These are phyloP conservation scores for Acarospora socialis DNA, from an alignment of 2,329 filamentous ascomycete species.

Conservation along the genomic window DNA sequence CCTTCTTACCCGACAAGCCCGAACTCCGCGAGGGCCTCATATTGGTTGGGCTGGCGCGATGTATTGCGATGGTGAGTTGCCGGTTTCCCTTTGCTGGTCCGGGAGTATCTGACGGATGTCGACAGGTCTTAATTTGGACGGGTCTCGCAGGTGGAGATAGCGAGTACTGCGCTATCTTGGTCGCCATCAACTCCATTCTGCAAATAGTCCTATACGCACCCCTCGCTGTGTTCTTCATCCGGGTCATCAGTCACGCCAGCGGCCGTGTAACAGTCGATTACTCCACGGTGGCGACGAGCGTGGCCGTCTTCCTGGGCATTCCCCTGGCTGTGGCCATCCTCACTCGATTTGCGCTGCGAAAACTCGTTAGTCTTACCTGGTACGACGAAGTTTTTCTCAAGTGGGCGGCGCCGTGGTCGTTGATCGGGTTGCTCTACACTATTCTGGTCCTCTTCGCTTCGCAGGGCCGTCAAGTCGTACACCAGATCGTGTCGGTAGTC, in stretches of 20 bases:
- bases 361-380: constrained; percentile 39
- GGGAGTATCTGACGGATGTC: too few species aligned
- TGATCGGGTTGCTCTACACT: constrained; percentile 75
- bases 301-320: constrained; percentile 74
- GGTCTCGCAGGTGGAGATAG: constrained; percentile 59
- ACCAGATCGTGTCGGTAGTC: constrained; percentile 71
- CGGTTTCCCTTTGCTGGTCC: too few species aligned
- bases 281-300: constrained; percentile 57
- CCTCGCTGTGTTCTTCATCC: constrained; percentile 53
- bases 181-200: constrained; percentile 59
- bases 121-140: constrained; percentile 58
- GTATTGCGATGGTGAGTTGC: constrained; percentile 67
- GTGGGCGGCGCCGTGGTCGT: constrained; percentile 55
- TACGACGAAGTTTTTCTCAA: constrained; percentile 59
- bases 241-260: constrained; percentile 44
- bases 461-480: constrained; percentile 61
- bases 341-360: constrained; percentile 51
- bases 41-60: constrained; percentile 69
- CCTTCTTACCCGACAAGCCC: constrained; percentile 45
- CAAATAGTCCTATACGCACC: constrained; percentile 63
- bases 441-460: constrained; percentile 76
- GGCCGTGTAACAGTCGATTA: constrained; percentile 40
- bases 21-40: constrained; percentile 54
- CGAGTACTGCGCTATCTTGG: constrained; percentile 72
- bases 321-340: constrained; percentile 67